Evolutionary conservation across 148 eudicot species (phyloP).

Genomic region (Nyssa sinensis): DNA sequence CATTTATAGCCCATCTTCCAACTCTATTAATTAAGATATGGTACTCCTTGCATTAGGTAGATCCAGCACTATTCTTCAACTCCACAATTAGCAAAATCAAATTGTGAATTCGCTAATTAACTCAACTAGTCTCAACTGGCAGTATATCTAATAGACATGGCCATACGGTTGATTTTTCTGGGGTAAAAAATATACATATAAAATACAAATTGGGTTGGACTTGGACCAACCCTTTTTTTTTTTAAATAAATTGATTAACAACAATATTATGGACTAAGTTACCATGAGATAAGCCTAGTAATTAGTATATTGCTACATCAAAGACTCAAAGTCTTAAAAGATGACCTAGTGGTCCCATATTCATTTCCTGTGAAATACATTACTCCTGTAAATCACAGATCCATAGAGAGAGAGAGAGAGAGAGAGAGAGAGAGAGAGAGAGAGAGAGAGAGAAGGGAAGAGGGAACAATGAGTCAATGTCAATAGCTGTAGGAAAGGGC

Average conservation of each 20-base stretch:
- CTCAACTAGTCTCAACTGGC: neutral
- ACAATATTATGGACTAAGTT: neutral
- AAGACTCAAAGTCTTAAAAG: neutral
- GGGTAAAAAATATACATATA: no score
- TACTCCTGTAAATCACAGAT: neutral
- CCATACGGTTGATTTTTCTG: neutral
- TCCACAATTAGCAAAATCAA: neutral
- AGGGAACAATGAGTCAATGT: slow-evolving; percentile 24
- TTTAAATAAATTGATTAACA: neutral
- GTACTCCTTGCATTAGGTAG: neutral
- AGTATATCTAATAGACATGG: neutral
- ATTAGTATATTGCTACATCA: slow-evolving; percentile 1
- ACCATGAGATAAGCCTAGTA: slow-evolving; percentile 5
- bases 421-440: slow-evolving; percentile 8
- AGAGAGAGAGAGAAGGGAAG: neutral
- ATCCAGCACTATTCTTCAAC: neutral
- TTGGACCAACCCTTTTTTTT: neutral
- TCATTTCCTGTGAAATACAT: neutral
- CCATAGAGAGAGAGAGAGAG: neutral
- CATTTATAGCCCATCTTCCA: slow-evolving; percentile 12
- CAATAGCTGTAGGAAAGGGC: slow-evolving; percentile 34
- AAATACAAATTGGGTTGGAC: no score
- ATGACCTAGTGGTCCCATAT: neutral
- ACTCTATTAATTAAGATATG: neutral
- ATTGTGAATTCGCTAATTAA: neutral